These are phyloP conservation scores for Nasturtium officinale DNA, from an alignment of 345 rosid species.

Conservation along the genomic window DNA sequence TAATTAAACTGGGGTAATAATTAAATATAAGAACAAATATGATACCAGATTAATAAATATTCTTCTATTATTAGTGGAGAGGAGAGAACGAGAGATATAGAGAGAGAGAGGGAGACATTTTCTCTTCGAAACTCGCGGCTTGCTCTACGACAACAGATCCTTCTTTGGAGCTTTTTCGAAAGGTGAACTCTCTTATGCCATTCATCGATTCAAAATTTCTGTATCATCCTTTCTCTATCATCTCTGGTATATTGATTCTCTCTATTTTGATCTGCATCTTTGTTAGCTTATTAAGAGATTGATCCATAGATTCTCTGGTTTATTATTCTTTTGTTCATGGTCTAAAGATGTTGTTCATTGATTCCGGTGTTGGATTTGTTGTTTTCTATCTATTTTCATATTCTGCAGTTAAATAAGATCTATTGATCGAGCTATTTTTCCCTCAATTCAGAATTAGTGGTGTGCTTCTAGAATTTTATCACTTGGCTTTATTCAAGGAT, in stretches of 20 bases:
- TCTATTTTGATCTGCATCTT: slow-evolving; percentile 7
- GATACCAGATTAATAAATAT: slow-evolving; percentile 1
- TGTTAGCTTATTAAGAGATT: slow-evolving; percentile 6
- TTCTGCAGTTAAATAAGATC: not conserved
- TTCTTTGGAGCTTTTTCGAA: slow-evolving; percentile 37
- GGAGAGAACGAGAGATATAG: slow-evolving; percentile 12
- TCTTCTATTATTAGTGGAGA: slow-evolving; percentile 30
- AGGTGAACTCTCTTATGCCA: slow-evolving; percentile 26
- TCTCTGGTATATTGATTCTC: slow-evolving; percentile 19
- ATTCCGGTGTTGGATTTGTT: not conserved
- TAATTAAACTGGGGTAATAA: not conserved
- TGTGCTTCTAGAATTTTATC: not conserved
- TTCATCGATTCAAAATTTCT: slow-evolving; percentile 16
- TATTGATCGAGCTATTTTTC: not conserved
- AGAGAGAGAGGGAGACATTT: slow-evolving; percentile 34
- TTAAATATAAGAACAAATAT: not conserved
- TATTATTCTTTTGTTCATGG: not conserved
- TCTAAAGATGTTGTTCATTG: not conserved
- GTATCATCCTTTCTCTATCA: slow-evolving; percentile 23
- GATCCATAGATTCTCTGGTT: slow-evolving; percentile 1
- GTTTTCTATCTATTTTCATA: not conserved
- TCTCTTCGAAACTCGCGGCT: slow-evolving; percentile 45
- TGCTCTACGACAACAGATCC: slow-evolving; percentile 31
- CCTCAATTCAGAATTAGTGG: no score
- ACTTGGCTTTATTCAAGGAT: not conserved